These are phyloP conservation scores for Harringtonia aguacate DNA, from an alignment of 2,329 filamentous ascomycete genomes.

Conservation along the genomic window DNA sequence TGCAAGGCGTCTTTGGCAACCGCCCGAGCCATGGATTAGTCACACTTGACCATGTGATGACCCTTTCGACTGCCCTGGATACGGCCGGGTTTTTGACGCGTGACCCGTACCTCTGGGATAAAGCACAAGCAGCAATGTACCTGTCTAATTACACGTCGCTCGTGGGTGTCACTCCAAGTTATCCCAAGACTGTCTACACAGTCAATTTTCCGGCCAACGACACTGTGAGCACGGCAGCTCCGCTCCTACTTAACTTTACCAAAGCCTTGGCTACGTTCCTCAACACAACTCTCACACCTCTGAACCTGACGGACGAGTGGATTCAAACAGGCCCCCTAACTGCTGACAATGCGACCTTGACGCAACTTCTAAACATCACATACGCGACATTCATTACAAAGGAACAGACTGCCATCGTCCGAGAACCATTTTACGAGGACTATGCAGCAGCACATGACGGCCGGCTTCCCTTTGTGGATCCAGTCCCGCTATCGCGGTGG, in stretches of 20 bases:
- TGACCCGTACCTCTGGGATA: constrained; percentile 23
- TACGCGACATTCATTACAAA: constrained; percentile 26
- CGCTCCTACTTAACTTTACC: constrained; percentile 18
- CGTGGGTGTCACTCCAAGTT: constrained; percentile 8
- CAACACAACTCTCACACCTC: constrained; percentile 9
- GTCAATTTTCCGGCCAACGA: constrained; percentile 16
- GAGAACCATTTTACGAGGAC: constrained; percentile 27
- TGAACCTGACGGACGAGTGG: constrained; percentile 18
- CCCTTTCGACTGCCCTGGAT: constrained; percentile 27
- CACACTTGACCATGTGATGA: too few relatives aligned
- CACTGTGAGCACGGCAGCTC: constrained; percentile 8
- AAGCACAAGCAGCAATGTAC: constrained; percentile 21
- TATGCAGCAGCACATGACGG: constrained; percentile 24
- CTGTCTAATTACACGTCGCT: constrained; percentile 22
- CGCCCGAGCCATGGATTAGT: too few relatives aligned
- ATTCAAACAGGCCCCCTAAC: constrained; percentile 13
- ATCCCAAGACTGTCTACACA: constrained; percentile 20
- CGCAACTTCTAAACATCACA: constrained; percentile 19
- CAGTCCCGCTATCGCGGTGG: constrained; percentile 24
- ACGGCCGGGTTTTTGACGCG: constrained; percentile 31
- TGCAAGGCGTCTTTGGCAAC: constrained; percentile 33
- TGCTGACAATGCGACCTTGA: constrained; percentile 10
- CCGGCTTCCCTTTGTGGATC: constrained; percentile 25
- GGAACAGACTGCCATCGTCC: constrained; percentile 24
- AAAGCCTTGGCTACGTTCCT: constrained; percentile 17